Conservation (phyloP, 2,329 filamentous ascomycete species). For the Xylariomycetidae sp. region DNA sequence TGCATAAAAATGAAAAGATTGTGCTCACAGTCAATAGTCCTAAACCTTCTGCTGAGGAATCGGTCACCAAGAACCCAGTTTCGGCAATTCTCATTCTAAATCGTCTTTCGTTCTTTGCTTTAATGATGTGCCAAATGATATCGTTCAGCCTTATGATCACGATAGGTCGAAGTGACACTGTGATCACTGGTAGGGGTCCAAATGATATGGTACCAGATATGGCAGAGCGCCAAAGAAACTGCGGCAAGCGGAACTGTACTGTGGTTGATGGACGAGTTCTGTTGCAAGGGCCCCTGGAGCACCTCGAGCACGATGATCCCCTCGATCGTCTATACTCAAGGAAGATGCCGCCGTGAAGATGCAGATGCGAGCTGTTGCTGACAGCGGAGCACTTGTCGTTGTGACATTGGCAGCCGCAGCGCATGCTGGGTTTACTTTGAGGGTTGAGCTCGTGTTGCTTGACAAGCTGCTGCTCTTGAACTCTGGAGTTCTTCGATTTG, state of each 20-base stretch:
- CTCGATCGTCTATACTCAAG: too few species aligned
- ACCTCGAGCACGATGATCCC: background rate
- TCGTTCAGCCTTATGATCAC: background rate
- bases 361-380: too few species aligned
- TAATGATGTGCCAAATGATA: background rate
- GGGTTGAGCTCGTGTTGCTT: too few species aligned
- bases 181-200: background rate
- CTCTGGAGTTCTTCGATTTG: too few species aligned
- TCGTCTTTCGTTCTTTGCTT: background rate
- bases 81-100: background rate
- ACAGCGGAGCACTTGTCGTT: too few species aligned
- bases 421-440: too few species aligned
- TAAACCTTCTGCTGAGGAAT: background rate
- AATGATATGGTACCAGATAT: background rate
- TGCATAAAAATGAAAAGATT: too few species aligned
- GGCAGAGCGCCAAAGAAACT: background rate
- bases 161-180: constrained; percentile 1
- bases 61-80: background rate
- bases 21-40: too few species aligned
- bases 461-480: too few species aligned
- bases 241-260: background rate
- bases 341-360: too few species aligned
- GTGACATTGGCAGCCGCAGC: too few species aligned
- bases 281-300: background rate
- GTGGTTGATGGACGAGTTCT: background rate